Evolutionary conservation across 352 stramenopile species (phyloP).

Genomic region (Phytopythium cucurbitacearum): DNA sequence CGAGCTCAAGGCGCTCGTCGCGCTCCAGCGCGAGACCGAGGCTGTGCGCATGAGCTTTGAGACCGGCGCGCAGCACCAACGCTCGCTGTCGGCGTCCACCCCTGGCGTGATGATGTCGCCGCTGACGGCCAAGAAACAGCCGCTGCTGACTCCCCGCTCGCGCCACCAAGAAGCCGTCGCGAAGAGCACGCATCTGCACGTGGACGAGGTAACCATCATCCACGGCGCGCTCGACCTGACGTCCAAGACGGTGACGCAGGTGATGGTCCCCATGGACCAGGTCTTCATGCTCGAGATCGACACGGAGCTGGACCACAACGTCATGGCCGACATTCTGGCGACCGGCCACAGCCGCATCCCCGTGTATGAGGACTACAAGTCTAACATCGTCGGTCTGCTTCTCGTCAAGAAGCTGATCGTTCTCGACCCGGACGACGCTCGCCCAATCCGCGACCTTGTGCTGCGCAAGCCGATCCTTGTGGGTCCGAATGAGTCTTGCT

Average conservation of each 20-base stretch:
- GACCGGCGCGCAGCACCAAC: slow-evolving; percentile 8
- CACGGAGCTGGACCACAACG: slow-evolving; percentile 66
- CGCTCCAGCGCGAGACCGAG: slow-evolving; percentile 63
- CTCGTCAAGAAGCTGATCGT: slow-evolving; percentile 90
- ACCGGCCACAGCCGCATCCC: slow-evolving; percentile 87
- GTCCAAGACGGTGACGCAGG: slow-evolving; percentile 80
- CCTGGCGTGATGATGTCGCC: slow-evolving; percentile 16
- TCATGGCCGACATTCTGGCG: slow-evolving; percentile 81
- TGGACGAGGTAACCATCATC: slow-evolving; percentile 91
- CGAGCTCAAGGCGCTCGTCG: slow-evolving; percentile 88
- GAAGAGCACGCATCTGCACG: slow-evolving; percentile 45
- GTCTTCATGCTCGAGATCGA: slow-evolving; percentile 85
- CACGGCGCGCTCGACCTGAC: slow-evolving; percentile 88
- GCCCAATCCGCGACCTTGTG: slow-evolving; percentile 51
- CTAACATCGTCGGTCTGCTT: slow-evolving; percentile 81
- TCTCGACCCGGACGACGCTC: slow-evolving; percentile 73
- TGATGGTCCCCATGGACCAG: slow-evolving; percentile 83
- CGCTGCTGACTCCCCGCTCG: slow-evolving; percentile 18
- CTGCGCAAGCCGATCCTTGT: slow-evolving; percentile 83
- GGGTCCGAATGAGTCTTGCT: slow-evolving; percentile 72
- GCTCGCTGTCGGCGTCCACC: not conserved
- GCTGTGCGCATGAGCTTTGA: slow-evolving; percentile 31
- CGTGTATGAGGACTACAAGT: slow-evolving; percentile 70
- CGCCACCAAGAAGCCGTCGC: slow-evolving; percentile 26
- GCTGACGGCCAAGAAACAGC: slow-evolving; percentile 15